Evolutionary conservation across 2,329 filamentous ascomycete genomes (phyloP), one percentile per base, ranked within the genome.

Genomic region (Botryotinia narcissicola): DNA sequence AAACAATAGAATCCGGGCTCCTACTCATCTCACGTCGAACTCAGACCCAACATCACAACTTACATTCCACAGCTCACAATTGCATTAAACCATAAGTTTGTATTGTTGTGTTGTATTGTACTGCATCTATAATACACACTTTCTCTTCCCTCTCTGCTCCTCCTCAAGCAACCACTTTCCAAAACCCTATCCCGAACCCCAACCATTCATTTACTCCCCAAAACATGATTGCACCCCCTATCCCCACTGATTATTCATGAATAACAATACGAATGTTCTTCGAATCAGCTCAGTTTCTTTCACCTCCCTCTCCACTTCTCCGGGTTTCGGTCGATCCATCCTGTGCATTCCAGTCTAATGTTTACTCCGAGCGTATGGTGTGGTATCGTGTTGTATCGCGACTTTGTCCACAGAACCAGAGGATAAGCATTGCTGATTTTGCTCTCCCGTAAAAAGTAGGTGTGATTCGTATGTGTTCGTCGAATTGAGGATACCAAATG

Each of bases 61-160:
- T 70, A 54, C 12, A 57, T 40, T n/a, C 10, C 18, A 57, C 51
- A 20, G 16, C 22, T n/a, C 46, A 46, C 35, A 14, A 16, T 35
- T 71, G 40, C 44, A 71, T 63, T 44, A 48, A 29, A 63, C 54
- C 69, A 57, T 68, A 37, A 68, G 57, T 68, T 68, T 68, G 35
- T 57, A 68, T 71, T 63, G 69, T 71, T 63, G 51, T 46, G 69
- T 63, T 60, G 54, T 62, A 71, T 46, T 62, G 42, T 62, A 63
- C 54, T 25, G 35, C 54, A 48, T 68, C 66, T 68, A 68, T 57
- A 68, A 68, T 68, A 68, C 66, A 57, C 66, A 68, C 66, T 68
- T 68, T 68, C 66, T 68, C 66, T 42, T 68, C 66, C 66, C 63
- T 20, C n/a, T 46, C 66, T 29, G 37, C 46, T 40, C 46, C 32